Evolutionary conservation across 2,329 filamentous ascomycete species (phyloP).

Genomic region (Dothideomycetes sp.): DNA sequence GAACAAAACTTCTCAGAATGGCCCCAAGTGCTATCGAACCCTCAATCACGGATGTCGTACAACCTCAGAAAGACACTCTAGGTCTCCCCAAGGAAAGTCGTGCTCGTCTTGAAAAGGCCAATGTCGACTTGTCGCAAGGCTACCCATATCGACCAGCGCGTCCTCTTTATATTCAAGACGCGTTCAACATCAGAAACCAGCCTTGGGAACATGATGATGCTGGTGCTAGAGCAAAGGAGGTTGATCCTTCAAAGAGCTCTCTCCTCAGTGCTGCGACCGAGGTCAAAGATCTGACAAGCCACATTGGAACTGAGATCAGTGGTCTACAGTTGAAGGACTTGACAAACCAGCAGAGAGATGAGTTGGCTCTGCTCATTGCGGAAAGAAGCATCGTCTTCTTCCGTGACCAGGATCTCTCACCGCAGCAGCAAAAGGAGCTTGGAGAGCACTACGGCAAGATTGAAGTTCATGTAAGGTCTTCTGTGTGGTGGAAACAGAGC

Average conservation of each 20-base stretch:
- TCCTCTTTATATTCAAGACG: slow-evolving; percentile 61
- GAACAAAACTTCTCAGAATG: slow-evolving; percentile 4
- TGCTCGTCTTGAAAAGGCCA: slow-evolving; percentile 55
- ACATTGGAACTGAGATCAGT: slow-evolving; percentile 57
- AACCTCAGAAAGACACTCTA: slow-evolving; percentile 56
- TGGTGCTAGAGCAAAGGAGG: slow-evolving; percentile 46
- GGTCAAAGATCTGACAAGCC: slow-evolving; percentile 51
- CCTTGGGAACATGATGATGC: slow-evolving; percentile 46
- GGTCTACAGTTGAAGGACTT: slow-evolving; percentile 56
- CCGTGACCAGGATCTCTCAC: slow-evolving; percentile 51
- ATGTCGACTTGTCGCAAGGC: slow-evolving; percentile 58
- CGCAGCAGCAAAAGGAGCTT: slow-evolving; percentile 54
- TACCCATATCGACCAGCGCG: slow-evolving; percentile 62
- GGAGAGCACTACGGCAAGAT: slow-evolving; percentile 57
- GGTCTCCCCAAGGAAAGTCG: slow-evolving; percentile 50
- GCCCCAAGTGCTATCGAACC: slow-evolving; percentile 8
- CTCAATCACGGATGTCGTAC: slow-evolving; percentile 52
- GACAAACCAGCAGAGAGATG: slow-evolving; percentile 50
- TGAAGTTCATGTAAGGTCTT: slow-evolving; percentile 46
- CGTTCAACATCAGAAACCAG: slow-evolving; percentile 52
- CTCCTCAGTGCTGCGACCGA: slow-evolving; percentile 53
- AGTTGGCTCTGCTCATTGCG: slow-evolving; percentile 53
- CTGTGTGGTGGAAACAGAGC: background rate
- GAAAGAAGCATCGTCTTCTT: slow-evolving; percentile 60
- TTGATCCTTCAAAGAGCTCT: slow-evolving; percentile 42